A percentile compares a stretch with the other conserved stretches of the same genome.
Conservation (phyloP, 441 rosid species). For the Euphorbia celastroides region DNA sequence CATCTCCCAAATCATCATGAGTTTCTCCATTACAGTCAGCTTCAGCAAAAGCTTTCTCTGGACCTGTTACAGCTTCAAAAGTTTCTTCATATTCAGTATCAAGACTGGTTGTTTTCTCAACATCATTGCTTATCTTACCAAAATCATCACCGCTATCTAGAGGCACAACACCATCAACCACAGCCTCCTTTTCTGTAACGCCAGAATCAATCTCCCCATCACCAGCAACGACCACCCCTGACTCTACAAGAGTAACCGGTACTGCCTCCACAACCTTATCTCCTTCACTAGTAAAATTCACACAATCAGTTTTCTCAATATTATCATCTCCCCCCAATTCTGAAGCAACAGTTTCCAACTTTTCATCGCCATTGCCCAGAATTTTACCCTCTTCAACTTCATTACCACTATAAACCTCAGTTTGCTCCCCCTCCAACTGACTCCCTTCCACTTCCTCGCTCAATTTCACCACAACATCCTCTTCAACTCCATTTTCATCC, state of each 20-base stretch:
- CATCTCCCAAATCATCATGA: conserved; percentile 22
- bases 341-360: conserved; percentile 14
- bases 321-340: conserved; percentile 23
- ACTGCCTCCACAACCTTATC: conserved; percentile 23
- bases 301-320: conserved; percentile 29
- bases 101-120: conserved; percentile 24
- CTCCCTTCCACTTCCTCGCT: conserved; percentile 11
- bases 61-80: conserved; percentile 13
- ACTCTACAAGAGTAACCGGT: conserved; percentile 24
- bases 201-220: conserved; percentile 30
- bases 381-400: conserved; percentile 12
- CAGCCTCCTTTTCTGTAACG: conserved; percentile 24
- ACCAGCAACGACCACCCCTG: conserved; percentile 39
- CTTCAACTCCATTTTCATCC: conserved; percentile 28
- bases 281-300: conserved; percentile 17
- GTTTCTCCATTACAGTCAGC: conserved; percentile 22
- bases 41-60: conserved; percentile 12
- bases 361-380: conserved; percentile 17
- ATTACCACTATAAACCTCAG: conserved; percentile 13
- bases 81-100: conserved; percentile 22
- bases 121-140: conserved; percentile 29
- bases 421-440: conserved; percentile 20
- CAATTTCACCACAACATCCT: conserved; percentile 24
- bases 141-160: conserved; percentile 51
- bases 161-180: conserved; percentile 20